A percentile compares a stretch with the other conserved stretches of the same genome.
Conservation (phyloP, 208 protist species). For the Leptomonas pyrrhocoris region DNA sequence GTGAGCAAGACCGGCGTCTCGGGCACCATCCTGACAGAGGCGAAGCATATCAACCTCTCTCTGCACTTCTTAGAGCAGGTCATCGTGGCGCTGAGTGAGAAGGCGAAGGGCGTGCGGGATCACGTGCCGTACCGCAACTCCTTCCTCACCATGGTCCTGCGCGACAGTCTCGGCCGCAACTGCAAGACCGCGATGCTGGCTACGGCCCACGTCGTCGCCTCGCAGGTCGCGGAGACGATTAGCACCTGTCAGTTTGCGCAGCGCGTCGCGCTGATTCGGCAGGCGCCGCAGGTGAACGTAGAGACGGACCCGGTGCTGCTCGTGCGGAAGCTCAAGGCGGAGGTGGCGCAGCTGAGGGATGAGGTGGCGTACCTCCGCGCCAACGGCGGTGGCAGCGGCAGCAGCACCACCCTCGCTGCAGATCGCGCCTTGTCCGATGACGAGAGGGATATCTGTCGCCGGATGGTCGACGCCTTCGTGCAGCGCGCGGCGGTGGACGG, state of each 20-base stretch:
- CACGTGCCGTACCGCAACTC: constrained; percentile 96
- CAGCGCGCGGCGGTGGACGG: constrained; percentile 37
- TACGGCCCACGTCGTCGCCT: constrained; percentile 65
- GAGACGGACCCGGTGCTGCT: constrained; percentile 91
- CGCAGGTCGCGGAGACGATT: constrained; percentile 82
- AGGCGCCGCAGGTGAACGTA: constrained; percentile 88
- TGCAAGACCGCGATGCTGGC: constrained; percentile 95
- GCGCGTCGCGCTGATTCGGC: constrained; percentile 88
- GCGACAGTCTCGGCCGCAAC: constrained; percentile 94
- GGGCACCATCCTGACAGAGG: constrained; percentile 71
- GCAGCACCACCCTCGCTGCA: constrained; percentile 24
- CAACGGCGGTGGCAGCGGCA: constrained; percentile 31
- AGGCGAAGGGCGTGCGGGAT: constrained; percentile 75
- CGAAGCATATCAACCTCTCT: constrained; percentile 93
- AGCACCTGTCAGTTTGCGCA: constrained; percentile 92
- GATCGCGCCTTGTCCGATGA: constrained; percentile 72
- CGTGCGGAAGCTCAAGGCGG: constrained; percentile 87
- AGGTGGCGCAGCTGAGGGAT: constrained; percentile 88
- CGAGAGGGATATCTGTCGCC: constrained; percentile 68
- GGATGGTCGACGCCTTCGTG: constrained; percentile 74
- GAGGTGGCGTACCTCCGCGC: constrained; percentile 81
- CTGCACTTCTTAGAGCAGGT: constrained; percentile 89
- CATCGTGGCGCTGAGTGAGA: constrained; percentile 85
- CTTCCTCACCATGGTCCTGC: constrained; percentile 95
- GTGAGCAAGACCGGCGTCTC: too few relatives aligned